Conservation (phyloP, 192 early-diverging fungal species). For the Coemansia sp. region DNA sequence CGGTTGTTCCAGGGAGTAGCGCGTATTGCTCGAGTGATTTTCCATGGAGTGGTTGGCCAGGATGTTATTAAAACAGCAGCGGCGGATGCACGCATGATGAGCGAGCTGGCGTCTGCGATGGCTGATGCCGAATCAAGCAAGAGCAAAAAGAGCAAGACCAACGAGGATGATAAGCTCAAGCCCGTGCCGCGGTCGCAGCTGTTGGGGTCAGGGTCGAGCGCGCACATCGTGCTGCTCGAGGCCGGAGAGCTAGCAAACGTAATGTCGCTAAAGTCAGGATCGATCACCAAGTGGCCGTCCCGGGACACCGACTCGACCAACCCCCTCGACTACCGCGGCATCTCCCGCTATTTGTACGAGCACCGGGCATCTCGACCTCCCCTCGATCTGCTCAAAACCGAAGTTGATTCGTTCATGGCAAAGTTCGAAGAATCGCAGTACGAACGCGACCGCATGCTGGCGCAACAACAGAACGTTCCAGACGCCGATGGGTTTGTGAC, state of each 20-base stretch:
- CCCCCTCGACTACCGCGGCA: slow-evolving; percentile 33
- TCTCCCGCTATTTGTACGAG: slow-evolving; percentile 42
- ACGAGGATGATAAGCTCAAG: slow-evolving; percentile 14
- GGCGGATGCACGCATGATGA: slow-evolving; percentile 29
- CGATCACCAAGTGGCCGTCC: slow-evolving; percentile 39
- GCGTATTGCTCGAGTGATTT: slow-evolving; percentile 56
- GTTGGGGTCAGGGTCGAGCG: slow-evolving; percentile 56
- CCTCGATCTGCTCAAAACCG: slow-evolving; percentile 52
- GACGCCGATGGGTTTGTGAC: slow-evolving; percentile 93
- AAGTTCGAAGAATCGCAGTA: slow-evolving; percentile 77
- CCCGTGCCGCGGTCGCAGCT: slow-evolving; percentile 41
- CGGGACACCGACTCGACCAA: slow-evolving; percentile 38
- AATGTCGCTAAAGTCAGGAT: slow-evolving; percentile 58
- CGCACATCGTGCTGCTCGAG: slow-evolving; percentile 69
- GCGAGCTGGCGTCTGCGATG: slow-evolving; percentile 37
- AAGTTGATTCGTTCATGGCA: slow-evolving; percentile 72
- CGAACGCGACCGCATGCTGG: slow-evolving; percentile 61
- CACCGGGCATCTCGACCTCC: slow-evolving; percentile 44
- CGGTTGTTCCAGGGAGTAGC: slow-evolving; percentile 61
- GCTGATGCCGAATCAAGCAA: slow-evolving; percentile 29
- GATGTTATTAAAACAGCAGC: slow-evolving; percentile 23
- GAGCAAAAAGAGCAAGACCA: slow-evolving; percentile 19
- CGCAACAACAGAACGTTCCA: slow-evolving; percentile 69
- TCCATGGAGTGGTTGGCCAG: slow-evolving; percentile 49
- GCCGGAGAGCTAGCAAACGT: slow-evolving; percentile 61